These are phyloP conservation scores for Tetrahymena elliotti DNA, from an alignment of 73 alveolate species.

Conservation along the genomic window DNA sequence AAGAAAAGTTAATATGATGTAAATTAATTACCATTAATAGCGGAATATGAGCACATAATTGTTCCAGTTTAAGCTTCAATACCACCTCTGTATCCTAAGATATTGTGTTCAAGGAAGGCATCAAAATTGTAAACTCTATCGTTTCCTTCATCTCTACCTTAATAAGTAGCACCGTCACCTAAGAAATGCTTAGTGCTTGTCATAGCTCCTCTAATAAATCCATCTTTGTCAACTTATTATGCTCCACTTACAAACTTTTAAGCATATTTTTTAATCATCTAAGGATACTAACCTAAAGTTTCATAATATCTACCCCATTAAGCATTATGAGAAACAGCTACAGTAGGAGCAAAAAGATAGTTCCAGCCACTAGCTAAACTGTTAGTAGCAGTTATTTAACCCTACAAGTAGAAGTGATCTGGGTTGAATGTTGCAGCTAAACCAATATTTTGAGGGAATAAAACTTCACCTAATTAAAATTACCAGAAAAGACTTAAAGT, in stretches of 20 bases:
- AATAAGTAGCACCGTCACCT: constrained; percentile 53
- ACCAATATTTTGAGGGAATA: constrained; percentile 53
- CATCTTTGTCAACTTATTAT: not conserved
- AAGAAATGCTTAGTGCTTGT: constrained; percentile 35
- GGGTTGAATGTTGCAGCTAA: constrained; percentile 45
- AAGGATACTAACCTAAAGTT: constrained; percentile 27
- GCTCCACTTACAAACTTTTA: constrained; percentile 22
- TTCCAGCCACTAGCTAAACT: constrained; percentile 41
- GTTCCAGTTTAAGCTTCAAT: constrained; percentile 38
- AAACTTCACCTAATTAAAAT: not conserved
- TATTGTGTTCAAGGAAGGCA: constrained; percentile 10
- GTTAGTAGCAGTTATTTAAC: constrained; percentile 11
- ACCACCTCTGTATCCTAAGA: constrained; percentile 39
- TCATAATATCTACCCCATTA: constrained; percentile 56
- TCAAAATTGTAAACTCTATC: constrained; percentile 4
- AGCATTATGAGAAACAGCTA: constrained; percentile 49
- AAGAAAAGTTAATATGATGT: not conserved
- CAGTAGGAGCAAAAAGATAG: constrained; percentile 46
- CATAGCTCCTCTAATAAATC: constrained; percentile 23
- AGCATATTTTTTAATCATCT: constrained; percentile 6
- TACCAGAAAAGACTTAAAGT: not conserved
- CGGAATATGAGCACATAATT: constrained; percentile 44
- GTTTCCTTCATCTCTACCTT: constrained; percentile 47
- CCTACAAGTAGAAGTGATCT: constrained; percentile 5
- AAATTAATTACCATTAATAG: constrained; percentile 16